phyloP scores from a whole-genome alignment of 2,329 filamentous ascomycete species.

The Cladosporium phlei region DNA sequence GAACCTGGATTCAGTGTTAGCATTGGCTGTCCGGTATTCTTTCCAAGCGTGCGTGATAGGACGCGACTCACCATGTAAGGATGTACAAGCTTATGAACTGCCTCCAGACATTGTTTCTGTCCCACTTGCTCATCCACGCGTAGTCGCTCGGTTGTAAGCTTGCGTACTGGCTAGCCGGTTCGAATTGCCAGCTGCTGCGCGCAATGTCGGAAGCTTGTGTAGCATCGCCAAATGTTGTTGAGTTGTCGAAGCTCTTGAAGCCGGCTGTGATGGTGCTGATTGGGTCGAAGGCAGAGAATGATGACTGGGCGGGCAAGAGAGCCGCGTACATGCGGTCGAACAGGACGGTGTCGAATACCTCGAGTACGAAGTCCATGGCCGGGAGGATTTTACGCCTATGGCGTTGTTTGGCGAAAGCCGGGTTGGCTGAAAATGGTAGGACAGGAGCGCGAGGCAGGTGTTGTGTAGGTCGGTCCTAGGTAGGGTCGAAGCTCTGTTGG shows the following conservation, averaged over 20 bases:
- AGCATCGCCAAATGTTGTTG: constrained; percentile 36
- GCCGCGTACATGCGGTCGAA: constrained; percentile 75
- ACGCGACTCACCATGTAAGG: constrained; percentile 71
- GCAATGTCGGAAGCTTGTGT: constrained; percentile 13
- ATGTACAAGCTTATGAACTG: constrained; percentile 73
- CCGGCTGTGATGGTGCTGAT: constrained; percentile 47
- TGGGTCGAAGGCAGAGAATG: constrained; percentile 51
- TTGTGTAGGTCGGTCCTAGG: no score
- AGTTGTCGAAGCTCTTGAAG: constrained; percentile 40
- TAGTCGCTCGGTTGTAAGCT: constrained; percentile 65
- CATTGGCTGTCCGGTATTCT: not conserved
- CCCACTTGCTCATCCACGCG: constrained; percentile 73
- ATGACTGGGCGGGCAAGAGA: constrained; percentile 55
- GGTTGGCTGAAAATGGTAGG: not conserved
- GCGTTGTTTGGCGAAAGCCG: not conserved
- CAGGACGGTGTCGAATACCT: constrained; percentile 74
- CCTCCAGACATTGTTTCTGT: constrained; percentile 70
- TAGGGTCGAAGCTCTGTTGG: no score
- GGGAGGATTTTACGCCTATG: not conserved
- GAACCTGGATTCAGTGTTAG: constrained; percentile 53
- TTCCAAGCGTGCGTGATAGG: not conserved
- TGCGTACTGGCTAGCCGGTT: constrained; percentile 68
- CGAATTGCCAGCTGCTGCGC: constrained; percentile 50
- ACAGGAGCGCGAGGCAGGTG: no score
- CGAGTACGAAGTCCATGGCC: constrained; percentile 86